Evolutionary conservation across 2,329 filamentous ascomycete genomes (phyloP), one percentile per base, ranked within the genome.

Genomic region (Fusarium torreyae): DNA sequence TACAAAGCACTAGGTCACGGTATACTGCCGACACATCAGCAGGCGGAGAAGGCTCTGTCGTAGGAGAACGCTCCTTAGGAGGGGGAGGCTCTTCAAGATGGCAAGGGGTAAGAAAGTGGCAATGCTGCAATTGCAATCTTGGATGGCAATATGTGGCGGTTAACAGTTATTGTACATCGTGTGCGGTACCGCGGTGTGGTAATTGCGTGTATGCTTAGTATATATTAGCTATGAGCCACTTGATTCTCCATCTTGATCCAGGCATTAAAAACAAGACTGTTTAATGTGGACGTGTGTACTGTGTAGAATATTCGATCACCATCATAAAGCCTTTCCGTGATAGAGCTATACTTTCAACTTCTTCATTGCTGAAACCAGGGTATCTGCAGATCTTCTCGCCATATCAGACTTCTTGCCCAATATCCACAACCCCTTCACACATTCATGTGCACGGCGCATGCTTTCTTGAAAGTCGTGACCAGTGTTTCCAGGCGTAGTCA

Each of bases 361-460:
- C 20, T 61, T 43, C 50, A 70, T 63, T n/a, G 60, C 62, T 1
- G 39, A 17, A 20, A 57, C 63, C 24, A 75, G 54, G 3, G 66
- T 64, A 34, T 76, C 69, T 8, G 74, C 74, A 8, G 69, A 66
- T 24, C 62, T 72, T 57, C 73, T 71, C 17, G 75, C 74, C 74
- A 77, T 87, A 66, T 88, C 86, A 4, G 85, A 87, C 72, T 88
- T 88, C 59, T 83, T 82, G 1, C 86, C 86, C 15, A 88, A 73
- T 50, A 84, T 82, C 81, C 85, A 86, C 42, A 88, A 71, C 3
- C 84, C 86, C 67, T 81, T 81, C 17, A 87, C 80, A 68, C 85
- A 88, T 48, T 82, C 78, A 28, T 84, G 81, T 50, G 81, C 84
- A 14, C 81, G 78, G 10, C 70, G 69, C 40, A 83, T 73, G 6